phyloP scores from a whole-genome alignment of 2,329 filamentous ascomycete genomes.

The Colletotrichum higginsianum region DNA sequence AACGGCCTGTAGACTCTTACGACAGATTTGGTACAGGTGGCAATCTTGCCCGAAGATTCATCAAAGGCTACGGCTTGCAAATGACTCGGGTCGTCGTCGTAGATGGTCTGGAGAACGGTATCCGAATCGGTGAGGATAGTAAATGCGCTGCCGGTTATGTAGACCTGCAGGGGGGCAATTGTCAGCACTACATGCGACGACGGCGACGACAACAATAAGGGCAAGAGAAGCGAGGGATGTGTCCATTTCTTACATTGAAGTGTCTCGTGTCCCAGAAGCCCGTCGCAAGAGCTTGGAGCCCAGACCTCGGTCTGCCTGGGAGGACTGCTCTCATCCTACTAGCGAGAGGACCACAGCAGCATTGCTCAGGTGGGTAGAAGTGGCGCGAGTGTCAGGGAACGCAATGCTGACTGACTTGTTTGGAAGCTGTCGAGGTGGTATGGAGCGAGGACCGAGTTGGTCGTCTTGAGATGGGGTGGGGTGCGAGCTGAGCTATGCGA shows the following conservation, averaged over 20 bases:
- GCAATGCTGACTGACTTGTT: neutral
- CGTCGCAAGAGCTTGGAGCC: slow-evolving; percentile 82
- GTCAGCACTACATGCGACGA: slow-evolving; percentile 26
- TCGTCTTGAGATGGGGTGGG: neutral
- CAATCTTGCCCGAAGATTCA: slow-evolving; percentile 87
- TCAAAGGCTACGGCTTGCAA: slow-evolving; percentile 87
- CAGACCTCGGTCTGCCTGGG: slow-evolving; percentile 83
- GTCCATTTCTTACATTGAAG: slow-evolving; percentile 73
- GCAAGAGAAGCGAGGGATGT: slow-evolving; percentile 26
- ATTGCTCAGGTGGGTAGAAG: slow-evolving; percentile 23
- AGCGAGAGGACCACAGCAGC: slow-evolving; percentile 41
- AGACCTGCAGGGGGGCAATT: slow-evolving; percentile 69
- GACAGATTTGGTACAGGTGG: slow-evolving; percentile 75
- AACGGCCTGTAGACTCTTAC: slow-evolving; percentile 87
- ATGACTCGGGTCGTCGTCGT: slow-evolving; percentile 79
- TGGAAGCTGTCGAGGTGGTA: neutral
- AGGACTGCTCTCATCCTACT: slow-evolving; percentile 82
- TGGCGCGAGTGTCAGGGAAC: neutral
- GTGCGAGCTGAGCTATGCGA: slow-evolving; percentile 1
- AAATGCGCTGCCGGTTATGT: slow-evolving; percentile 91
- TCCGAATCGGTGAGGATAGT: slow-evolving; percentile 84
- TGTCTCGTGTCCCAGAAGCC: slow-evolving; percentile 81
- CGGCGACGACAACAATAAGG: neutral
- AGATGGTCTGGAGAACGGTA: slow-evolving; percentile 89
- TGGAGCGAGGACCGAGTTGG: neutral